Evolutionary conservation across 2,329 filamentous ascomycete genomes (phyloP).

Genomic region (Xenoacremonium recifei): DNA sequence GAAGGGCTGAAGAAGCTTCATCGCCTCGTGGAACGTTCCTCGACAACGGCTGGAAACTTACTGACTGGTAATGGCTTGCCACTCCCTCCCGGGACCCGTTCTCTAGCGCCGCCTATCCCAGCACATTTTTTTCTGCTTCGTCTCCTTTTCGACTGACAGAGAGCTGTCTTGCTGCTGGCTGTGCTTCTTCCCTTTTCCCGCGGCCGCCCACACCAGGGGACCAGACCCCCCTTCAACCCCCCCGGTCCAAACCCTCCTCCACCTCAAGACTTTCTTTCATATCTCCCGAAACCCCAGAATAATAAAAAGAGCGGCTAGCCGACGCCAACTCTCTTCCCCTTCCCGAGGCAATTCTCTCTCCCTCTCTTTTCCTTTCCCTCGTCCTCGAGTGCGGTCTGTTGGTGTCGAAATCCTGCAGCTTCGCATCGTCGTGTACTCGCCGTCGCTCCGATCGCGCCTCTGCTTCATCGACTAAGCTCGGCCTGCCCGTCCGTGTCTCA

Average conservation of each 20-base stretch:
- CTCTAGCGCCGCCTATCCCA: conserved; percentile 18
- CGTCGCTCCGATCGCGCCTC: background rate
- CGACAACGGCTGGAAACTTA: conserved; percentile 3
- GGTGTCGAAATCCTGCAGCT: background rate
- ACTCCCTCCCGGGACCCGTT: conserved; percentile 18
- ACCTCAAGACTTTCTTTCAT: too few species aligned
- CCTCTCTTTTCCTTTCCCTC: background rate
- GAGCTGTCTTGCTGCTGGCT: conserved; percentile 3
- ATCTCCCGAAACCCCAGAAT: background rate
- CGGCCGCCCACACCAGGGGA: background rate
- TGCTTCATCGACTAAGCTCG: background rate
- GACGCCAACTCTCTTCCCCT: background rate
- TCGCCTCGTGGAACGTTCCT: conserved; percentile 3
- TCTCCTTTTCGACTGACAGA: conserved; percentile 3
- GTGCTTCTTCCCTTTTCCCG: background rate
- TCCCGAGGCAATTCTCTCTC: background rate
- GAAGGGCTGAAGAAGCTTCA: background rate
- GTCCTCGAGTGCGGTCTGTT: background rate
- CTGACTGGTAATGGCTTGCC: conserved; percentile 9
- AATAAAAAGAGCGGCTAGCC: background rate
- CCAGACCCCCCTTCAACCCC: background rate
- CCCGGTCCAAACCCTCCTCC: background rate
- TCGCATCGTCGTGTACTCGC: background rate
- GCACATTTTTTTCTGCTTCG: conserved; percentile 13
- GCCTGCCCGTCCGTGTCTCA: background rate